A percentile compares a stretch with the other conserved stretches of the same genome.
These are phyloP conservation scores for Thalassiosira exigua DNA, from an alignment of 352 stramenopile species.

Conservation along the genomic window DNA sequence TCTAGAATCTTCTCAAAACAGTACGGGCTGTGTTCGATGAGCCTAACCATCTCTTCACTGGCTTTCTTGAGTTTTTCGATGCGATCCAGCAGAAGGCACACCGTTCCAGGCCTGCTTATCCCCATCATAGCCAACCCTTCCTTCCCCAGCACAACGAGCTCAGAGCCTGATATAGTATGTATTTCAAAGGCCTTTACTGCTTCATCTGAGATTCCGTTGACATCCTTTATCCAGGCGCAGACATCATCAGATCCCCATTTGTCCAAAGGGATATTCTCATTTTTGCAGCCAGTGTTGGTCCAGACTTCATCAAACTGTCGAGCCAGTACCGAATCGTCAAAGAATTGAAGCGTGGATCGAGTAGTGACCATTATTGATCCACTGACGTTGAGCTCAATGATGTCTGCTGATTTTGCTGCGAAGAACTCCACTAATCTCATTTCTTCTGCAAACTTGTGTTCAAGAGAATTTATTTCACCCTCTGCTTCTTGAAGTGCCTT, in stretches of 20 bases:
- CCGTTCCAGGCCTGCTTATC: constrained; percentile 1
- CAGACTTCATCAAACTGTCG: constrained; percentile 22
- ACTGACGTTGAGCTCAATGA: constrained; percentile 49
- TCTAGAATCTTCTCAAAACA: constrained; percentile 29
- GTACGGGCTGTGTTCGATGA: constrained; percentile 17
- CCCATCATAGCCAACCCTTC: constrained; percentile 16
- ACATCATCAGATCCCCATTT: constrained; percentile 14
- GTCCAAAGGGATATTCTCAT: background rate
- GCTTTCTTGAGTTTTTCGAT: constrained; percentile 10
- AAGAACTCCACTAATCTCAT: constrained; percentile 16
- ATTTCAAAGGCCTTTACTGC: background rate
- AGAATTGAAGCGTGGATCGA: constrained; percentile 23
- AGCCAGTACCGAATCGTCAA: constrained; percentile 30
- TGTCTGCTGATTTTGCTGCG: constrained; percentile 14
- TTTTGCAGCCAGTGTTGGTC: constrained; percentile 9
- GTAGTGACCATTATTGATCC: constrained; percentile 34
- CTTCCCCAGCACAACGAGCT: constrained; percentile 14
- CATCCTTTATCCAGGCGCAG: background rate
- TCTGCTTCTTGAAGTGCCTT: constrained; percentile 18
- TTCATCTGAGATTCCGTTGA: constrained; percentile 4
- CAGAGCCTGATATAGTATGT: constrained; percentile 4
- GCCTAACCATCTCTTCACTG: background rate
- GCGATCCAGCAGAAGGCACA: constrained; percentile 12
- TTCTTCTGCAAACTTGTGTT: constrained; percentile 40
- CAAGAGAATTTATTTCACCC: constrained; percentile 18